Conservation (phyloP, 2,329 filamentous ascomycete genomes). For the Epichloe scottii region DNA sequence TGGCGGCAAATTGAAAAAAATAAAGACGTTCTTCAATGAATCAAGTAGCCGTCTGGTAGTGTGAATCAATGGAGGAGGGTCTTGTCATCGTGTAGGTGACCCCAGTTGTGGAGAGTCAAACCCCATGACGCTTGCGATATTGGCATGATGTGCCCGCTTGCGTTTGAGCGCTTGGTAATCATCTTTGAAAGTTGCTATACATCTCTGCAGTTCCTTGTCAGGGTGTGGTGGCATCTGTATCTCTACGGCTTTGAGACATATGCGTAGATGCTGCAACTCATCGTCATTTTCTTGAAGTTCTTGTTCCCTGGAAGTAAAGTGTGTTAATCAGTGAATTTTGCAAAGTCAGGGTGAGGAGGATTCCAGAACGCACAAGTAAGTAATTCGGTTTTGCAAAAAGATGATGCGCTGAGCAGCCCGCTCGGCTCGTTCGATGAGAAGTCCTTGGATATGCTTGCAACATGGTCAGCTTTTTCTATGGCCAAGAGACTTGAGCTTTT, state of each 20-base stretch:
- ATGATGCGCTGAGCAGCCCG: slow-evolving; percentile 45
- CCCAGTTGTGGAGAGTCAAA: slow-evolving; percentile 15
- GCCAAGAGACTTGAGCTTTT: neutral
- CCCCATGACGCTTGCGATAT: slow-evolving; percentile 16
- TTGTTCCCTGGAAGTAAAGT: slow-evolving; percentile 31
- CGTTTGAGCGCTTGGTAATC: slow-evolving; percentile 41
- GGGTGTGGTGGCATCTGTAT: slow-evolving; percentile 40
- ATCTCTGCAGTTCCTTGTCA: slow-evolving; percentile 44
- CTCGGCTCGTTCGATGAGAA: slow-evolving; percentile 46
- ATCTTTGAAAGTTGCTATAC: slow-evolving; percentile 48
- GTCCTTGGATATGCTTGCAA: slow-evolving; percentile 45
- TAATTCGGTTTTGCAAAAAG: slow-evolving; percentile 45
- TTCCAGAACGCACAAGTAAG: slow-evolving; percentile 36
- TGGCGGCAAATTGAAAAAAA: neutral
- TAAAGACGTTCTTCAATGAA: neutral
- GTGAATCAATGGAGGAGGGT: neutral
- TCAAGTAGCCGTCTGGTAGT: neutral
- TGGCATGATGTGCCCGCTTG: slow-evolving; percentile 25
- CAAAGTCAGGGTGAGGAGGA: neutral
- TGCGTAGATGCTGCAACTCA: slow-evolving; percentile 47
- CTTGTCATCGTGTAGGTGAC: slow-evolving; percentile 10
- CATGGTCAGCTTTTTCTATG: neutral
- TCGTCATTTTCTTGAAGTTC: slow-evolving; percentile 45
- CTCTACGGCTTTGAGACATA: slow-evolving; percentile 51
- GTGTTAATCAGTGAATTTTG: neutral